Conservation (phyloP, 305 asterid species). For the Solanum hybrid region DNA sequence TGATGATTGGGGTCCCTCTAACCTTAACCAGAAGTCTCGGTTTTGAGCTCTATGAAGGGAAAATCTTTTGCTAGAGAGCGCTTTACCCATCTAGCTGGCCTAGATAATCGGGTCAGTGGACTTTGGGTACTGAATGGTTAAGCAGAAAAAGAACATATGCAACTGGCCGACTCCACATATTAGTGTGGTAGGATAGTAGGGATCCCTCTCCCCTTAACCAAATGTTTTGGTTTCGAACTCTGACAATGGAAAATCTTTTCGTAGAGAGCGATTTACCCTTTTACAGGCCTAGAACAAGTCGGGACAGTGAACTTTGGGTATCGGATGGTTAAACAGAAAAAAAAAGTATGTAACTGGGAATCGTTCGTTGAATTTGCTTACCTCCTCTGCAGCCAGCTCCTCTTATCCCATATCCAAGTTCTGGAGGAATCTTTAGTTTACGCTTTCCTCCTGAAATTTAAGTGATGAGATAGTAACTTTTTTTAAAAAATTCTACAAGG, state of each 20-base stretch:
- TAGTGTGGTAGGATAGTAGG: background rate
- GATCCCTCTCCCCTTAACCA: background rate
- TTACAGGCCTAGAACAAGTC: background rate
- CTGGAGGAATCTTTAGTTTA: slow-evolving; percentile 66
- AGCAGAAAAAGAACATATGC: background rate
- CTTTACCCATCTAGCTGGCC: background rate
- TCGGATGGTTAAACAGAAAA: background rate
- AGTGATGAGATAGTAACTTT: background rate
- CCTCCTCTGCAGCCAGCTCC: slow-evolving; percentile 94
- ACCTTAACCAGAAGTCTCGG: background rate
- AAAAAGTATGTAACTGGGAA: background rate
- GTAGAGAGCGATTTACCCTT: background rate
- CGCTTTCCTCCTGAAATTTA: slow-evolving; percentile 66
- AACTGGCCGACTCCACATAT: background rate
- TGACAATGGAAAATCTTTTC: background rate
- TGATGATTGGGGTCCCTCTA: background rate
- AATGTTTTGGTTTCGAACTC: background rate
- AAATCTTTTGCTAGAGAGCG: background rate
- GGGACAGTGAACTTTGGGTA: background rate
- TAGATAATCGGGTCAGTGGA: background rate
- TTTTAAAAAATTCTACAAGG: background rate
- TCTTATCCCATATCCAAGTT: slow-evolving; percentile 67
- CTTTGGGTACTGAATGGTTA: background rate
- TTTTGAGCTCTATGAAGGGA: background rate
- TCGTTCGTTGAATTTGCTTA: slow-evolving; percentile 1